Base-by-base conservation (phyloP, 179 eudicot genomes). In the Patellifolia procumbens region DNA sequence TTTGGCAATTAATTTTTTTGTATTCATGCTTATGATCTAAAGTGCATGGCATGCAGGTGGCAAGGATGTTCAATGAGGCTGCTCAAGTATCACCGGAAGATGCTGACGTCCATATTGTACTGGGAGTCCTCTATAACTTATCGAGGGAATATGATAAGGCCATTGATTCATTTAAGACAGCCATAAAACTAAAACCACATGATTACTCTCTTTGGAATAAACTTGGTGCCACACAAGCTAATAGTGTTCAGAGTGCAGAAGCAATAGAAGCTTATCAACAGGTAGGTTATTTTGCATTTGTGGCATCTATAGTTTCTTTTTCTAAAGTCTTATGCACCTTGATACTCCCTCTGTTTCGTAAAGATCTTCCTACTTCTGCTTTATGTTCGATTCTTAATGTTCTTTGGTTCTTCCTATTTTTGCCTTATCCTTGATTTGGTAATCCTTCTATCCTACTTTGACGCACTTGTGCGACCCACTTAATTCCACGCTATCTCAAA, bases 181-280 rank as follows among this genome's bases (percentile, higher is more conserved):
- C 99, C 75, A 73, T 95, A 73, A 84, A 84, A 75, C 90, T 95
- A 78, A 95, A 88, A 84, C 99, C 99, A 29, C 89, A 83, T 67
- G 99, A 95, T 83, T 95, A 95, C 80, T 95, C 98, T 59, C 95
- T 94, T 49, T 94, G 98, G 98, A 94, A 94, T 84, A 94, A 94
- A 86, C 97, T 94, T 78, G 98, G 97, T 80, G 98, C 98, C 58
- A 94, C 98, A 68, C 98, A 94, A 83, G 98, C 98, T 56, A 94
- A 94, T 76, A 94, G 97, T 79, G 85, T 93, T 72, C 99, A 91
- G 86, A 93, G 99, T 82, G 89, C 93, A 78, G 97, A 95, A 80
- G 99, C 99, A 61, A 91, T 95, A 78, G 70, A 73, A 51, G 97
- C 99, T 75, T 95, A 95, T 84, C 97, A 95, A 81, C 95, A 93